Evolutionary conservation across 306 rosid genomes (phyloP).

Genomic region (Sicyos baderoa): DNA sequence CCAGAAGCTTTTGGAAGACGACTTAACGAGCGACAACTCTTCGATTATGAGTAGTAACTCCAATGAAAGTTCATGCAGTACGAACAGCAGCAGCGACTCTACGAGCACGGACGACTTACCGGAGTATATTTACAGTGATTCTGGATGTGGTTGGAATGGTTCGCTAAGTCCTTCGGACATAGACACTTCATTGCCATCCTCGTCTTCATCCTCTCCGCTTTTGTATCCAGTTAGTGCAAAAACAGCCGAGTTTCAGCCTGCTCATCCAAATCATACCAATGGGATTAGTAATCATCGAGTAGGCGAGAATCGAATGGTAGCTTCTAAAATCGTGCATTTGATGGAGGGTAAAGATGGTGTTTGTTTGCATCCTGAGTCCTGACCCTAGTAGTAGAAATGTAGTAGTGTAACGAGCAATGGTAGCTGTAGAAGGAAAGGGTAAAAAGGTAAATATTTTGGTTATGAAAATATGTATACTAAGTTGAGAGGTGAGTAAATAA

Average conservation of each 20-base stretch:
- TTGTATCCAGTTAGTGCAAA: neutral
- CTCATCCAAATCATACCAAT: neutral
- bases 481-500: conserved; percentile 15
- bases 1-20: conserved; percentile 55
- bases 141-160: conserved; percentile 41
- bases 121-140: conserved; percentile 63
- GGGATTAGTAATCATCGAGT: neutral
- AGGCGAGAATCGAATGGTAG: neutral
- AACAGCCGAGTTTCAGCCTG: neutral
- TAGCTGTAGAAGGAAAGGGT: conserved; percentile 18
- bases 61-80: conserved; percentile 76
- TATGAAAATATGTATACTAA: conserved; percentile 17
- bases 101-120: conserved; percentile 67
- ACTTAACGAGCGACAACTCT: conserved; percentile 76
- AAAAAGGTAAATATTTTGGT: conserved; percentile 14
- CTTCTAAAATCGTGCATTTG: neutral
- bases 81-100: conserved; percentile 57
- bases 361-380: conserved; percentile 7
- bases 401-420: conserved; percentile 10
- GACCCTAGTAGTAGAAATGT: conserved; percentile 6
- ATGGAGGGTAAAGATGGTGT: conserved; percentile 4
- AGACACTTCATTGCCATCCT: conserved; percentile 25
- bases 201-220: conserved; percentile 43
- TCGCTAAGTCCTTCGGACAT: conserved; percentile 34
- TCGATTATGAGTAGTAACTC: conserved; percentile 69